Conservation (phyloP, 169 alveolate genomes). For the Plasmodium cynomolgi region DNA sequence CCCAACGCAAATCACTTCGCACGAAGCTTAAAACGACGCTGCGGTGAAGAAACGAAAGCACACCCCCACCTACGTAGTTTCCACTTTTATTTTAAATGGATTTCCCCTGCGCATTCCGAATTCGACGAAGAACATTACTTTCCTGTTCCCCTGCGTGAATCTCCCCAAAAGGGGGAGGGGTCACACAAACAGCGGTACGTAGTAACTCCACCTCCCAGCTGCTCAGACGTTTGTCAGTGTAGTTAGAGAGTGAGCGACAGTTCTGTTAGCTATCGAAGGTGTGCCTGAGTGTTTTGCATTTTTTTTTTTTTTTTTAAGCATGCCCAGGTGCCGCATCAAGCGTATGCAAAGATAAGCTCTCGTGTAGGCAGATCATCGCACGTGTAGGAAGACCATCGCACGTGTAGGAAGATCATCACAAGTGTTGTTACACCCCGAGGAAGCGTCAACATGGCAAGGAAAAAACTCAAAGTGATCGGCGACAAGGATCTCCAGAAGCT, state of each 20-base stretch:
- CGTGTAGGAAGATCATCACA: not conserved
- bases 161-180: not conserved
- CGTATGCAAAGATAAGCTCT: not conserved
- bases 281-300: not conserved
- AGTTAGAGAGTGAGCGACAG: not conserved
- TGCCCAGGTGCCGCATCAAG: not conserved
- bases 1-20: not conserved
- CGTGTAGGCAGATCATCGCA: not conserved
- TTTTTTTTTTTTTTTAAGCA: not conserved
- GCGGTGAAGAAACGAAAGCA: not conserved
- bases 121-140: not conserved
- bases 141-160: not conserved
- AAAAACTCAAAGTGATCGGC: conserved; percentile 56
- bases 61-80: not conserved
- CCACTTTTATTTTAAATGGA: not conserved
- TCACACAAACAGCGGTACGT: not conserved
- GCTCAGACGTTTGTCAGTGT: not conserved
- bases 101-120: not conserved
- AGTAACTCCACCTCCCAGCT: not conserved
- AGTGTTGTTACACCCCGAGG: not conserved
- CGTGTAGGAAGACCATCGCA: too few species aligned
- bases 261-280: not conserved
- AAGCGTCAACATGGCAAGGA: conserved; percentile 1
- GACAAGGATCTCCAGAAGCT: conserved; percentile 37
- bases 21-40: not conserved